Evolutionary conservation across 306 rosid species (phyloP), one percentile per base, ranked within the genome.

Genomic region (Lathyrus tuberosus): DNA sequence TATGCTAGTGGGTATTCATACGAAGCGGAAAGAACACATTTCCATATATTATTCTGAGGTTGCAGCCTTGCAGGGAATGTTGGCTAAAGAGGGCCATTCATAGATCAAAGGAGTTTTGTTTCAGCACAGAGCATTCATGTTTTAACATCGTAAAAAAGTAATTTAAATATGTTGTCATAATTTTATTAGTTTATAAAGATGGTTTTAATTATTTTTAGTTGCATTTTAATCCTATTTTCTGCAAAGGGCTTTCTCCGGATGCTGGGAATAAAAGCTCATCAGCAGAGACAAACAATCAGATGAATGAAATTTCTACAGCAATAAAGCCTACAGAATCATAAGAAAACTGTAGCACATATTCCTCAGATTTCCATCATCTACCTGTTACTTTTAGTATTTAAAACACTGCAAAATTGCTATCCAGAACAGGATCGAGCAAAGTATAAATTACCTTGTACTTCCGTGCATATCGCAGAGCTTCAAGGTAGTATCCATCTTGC

Each of bases 401-500:
- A 42, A 44, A 74, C 49, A 58, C 1, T 12, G 60, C n/a, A 42
- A 7, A 56, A 15, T 61, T 48, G 61, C 28, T 63, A 37, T 41
- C 41, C 53, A 56, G 24, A 56, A 38, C 35, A 74, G 77, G 67
- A 63, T 61, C 28, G 16, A 35, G 58, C 41, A 70, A 33, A 70
- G 68, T 52, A 41, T 73, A 63, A 76, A 56, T 76, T 85, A 94
- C 99, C 96, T 24, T 89, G 76, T 81, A 79, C 80, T 94, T 94
- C 68, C 90, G 78, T 28, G 88, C 86, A 64, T 89, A 91, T 43
- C 96, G 90, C 74, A 94, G 82, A 52, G 96, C 96, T 86, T 94
- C 96, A 67, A 94, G 88, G 87, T 84, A 89, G 85, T 86, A 87
- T 67, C 99, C 96, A 47, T 91, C 97, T 82, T 94, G 92, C 74